A percentile compares a stretch with the other conserved stretches of the same genome.
Evolutionary conservation across 345 rosid genomes (phyloP).

Genomic region (Rhizophora mangle): DNA sequence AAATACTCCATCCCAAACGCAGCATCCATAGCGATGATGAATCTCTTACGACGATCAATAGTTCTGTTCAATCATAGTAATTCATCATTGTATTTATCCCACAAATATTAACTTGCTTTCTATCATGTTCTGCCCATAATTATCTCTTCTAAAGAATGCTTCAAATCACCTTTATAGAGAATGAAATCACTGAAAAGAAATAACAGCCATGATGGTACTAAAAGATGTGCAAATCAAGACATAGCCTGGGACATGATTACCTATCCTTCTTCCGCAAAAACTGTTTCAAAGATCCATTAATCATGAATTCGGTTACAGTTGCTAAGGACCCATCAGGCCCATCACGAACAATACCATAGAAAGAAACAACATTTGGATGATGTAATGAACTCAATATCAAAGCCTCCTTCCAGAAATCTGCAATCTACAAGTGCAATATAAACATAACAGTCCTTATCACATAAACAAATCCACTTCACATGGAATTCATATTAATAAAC

Average conservation of each 20-base stretch:
- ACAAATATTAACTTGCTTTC: background rate
- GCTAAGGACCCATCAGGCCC: slow-evolving; percentile 98
- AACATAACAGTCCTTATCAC: slow-evolving; percentile 9
- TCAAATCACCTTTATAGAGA: slow-evolving; percentile 3
- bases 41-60: slow-evolving; percentile 98
- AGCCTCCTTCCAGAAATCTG: slow-evolving; percentile 99
- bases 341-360: slow-evolving; percentile 98
- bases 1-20: slow-evolving; percentile 99
- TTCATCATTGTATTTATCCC: slow-evolving; percentile 17
- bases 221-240: slow-evolving; percentile 8
- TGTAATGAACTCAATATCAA: slow-evolving; percentile 88
- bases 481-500: background rate
- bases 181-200: slow-evolving; percentile 1
- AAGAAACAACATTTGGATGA: slow-evolving; percentile 97
- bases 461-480: slow-evolving; percentile 12
- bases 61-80: slow-evolving; percentile 52
- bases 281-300: slow-evolving; percentile 97
- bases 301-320: slow-evolving; percentile 95
- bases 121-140: slow-evolving; percentile 15
- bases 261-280: slow-evolving; percentile 97
- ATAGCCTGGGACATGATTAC: slow-evolving; percentile 37
- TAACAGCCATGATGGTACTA: slow-evolving; percentile 4
- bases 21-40: slow-evolving; percentile 95
- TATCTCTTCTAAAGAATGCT: background rate
- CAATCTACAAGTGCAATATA: slow-evolving; percentile 56